Percentiles rank a stretch among this genome's conserved stretches.
These are phyloP conservation scores for Magnusiomyces fungicola DNA, from an alignment of 1,139 yeast species.

Conservation along the genomic window DNA sequence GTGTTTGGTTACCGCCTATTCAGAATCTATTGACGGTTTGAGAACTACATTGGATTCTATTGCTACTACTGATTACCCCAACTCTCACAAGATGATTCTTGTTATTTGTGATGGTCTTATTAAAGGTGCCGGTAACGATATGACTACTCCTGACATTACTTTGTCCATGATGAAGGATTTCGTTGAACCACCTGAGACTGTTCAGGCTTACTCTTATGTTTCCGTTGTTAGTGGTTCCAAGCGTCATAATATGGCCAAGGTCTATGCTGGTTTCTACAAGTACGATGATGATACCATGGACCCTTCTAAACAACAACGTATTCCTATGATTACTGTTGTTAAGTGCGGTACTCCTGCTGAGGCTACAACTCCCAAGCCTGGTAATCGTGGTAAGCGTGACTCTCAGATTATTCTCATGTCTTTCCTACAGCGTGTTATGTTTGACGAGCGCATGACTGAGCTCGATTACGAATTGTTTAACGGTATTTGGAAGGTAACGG, in stretches of 20 bases:
- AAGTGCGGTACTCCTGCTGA: slow-evolving; percentile 94
- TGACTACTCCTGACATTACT: slow-evolving; percentile 82
- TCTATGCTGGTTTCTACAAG: slow-evolving; percentile 76
- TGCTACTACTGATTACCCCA: slow-evolving; percentile 90
- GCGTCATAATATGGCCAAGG: slow-evolving; percentile 97
- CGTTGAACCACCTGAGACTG: slow-evolving; percentile 61
- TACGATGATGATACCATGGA: slow-evolving; percentile 71
- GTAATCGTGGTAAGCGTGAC: slow-evolving; percentile 97
- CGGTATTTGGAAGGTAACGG: slow-evolving; percentile 80
- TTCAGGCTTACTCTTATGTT: slow-evolving; percentile 74
- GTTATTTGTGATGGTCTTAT: slow-evolving; percentile 90
- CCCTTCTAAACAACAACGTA: slow-evolving; percentile 76
- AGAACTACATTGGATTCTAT: slow-evolving; percentile 85
- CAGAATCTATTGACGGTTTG: slow-evolving; percentile 82
- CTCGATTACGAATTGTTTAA: slow-evolving; percentile 76
- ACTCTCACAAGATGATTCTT: slow-evolving; percentile 79
- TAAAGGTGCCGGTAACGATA: slow-evolving; percentile 86
- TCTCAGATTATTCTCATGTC: slow-evolving; percentile 93
- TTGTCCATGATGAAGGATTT: slow-evolving; percentile 85
- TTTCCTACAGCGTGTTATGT: slow-evolving; percentile 81
- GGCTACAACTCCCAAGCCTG: slow-evolving; percentile 74
- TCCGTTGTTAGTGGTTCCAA: slow-evolving; percentile 91
- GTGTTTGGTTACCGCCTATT: slow-evolving; percentile 84
- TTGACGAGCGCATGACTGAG: slow-evolving; percentile 95
- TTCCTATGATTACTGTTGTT: slow-evolving; percentile 74